A percentile compares a stretch with the other conserved stretches of the same genome.
phyloP scores from a whole-genome alignment of 345 rosid genomes.

The Aquilaria yunnanensis region DNA sequence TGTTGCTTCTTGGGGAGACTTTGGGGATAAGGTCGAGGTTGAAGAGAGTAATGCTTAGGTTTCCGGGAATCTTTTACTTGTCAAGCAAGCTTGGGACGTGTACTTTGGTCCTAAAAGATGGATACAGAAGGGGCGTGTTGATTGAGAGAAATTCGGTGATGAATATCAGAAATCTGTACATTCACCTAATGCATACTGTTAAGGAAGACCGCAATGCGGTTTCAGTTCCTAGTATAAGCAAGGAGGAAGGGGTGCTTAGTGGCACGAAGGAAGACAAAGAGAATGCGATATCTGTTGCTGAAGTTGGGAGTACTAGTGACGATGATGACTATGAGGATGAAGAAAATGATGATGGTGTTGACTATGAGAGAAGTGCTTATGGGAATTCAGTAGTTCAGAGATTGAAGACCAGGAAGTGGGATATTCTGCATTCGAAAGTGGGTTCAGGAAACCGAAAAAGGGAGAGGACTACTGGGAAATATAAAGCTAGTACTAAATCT shows the following conservation, averaged over 20 bases:
- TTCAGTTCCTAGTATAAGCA: slow-evolving; percentile 27
- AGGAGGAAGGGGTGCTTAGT: slow-evolving; percentile 29
- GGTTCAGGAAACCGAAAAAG: slow-evolving; percentile 9
- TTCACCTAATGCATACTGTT: slow-evolving; percentile 70
- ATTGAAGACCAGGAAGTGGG: slow-evolving; percentile 9
- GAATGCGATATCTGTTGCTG: slow-evolving; percentile 21
- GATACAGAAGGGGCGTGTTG: slow-evolving; percentile 64
- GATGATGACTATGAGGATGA: slow-evolving; percentile 32
- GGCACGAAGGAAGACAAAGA: slow-evolving; percentile 16
- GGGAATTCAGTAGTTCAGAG: slow-evolving; percentile 9
- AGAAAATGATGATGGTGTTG: slow-evolving; percentile 17
- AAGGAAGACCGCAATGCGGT: slow-evolving; percentile 34
- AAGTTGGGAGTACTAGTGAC: slow-evolving; percentile 32
- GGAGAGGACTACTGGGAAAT: slow-evolving; percentile 13
- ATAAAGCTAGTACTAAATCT: not conserved
- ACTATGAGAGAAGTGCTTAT: slow-evolving; percentile 16
- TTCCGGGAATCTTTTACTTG: slow-evolving; percentile 69
- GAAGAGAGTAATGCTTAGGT: slow-evolving; percentile 74
- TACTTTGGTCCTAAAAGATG: slow-evolving; percentile 79
- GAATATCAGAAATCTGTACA: slow-evolving; percentile 49
- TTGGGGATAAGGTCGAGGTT: slow-evolving; percentile 77
- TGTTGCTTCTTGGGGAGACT: slow-evolving; percentile 61
- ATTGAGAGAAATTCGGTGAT: slow-evolving; percentile 51
- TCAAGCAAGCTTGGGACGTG: slow-evolving; percentile 59
- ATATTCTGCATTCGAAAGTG: slow-evolving; percentile 4